Conservation (phyloP, 257 asterid species). For the Avicennia marina region DNA sequence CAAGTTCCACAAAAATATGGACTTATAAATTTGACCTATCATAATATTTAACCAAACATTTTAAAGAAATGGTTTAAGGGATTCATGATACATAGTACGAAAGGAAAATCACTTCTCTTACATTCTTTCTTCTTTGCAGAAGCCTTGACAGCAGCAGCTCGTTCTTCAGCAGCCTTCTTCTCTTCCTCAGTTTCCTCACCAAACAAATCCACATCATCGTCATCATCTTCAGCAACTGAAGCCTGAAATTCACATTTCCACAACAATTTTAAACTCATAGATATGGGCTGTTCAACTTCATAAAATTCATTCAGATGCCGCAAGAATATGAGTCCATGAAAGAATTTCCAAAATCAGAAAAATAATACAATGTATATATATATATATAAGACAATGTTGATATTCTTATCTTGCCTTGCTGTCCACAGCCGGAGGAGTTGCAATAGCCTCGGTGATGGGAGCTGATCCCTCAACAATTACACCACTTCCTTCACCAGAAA, state of each 20-base stretch:
- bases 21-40: too few relatives aligned
- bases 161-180: slow-evolving; percentile 86
- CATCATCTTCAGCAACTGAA: slow-evolving; percentile 72
- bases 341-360: not conserved
- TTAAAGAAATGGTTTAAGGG: not conserved
- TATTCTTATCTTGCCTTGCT: slow-evolving; percentile 36
- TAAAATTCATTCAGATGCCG: not conserved
- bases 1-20: too few relatives aligned
- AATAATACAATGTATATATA: not conserved
- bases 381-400: too few relatives aligned
- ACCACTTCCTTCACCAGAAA: slow-evolving; percentile 66
- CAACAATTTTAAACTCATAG: not conserved
- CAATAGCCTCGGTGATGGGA: slow-evolving; percentile 36
- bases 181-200: slow-evolving; percentile 70
- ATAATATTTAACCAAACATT: not conserved
- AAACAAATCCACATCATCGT: slow-evolving; percentile 36
- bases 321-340: not conserved
- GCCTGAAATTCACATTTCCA: slow-evolving; percentile 18
- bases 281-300: not conserved
- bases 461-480: slow-evolving; percentile 53
- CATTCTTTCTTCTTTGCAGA: slow-evolving; percentile 91
- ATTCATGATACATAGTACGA: not conserved
- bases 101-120: slow-evolving; percentile 21
- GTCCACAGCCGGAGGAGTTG: slow-evolving; percentile 60
- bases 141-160: slow-evolving; percentile 84